phyloP scores from a whole-genome alignment of 768 basidiomycete species.

The Mycena epipterygia region DNA sequence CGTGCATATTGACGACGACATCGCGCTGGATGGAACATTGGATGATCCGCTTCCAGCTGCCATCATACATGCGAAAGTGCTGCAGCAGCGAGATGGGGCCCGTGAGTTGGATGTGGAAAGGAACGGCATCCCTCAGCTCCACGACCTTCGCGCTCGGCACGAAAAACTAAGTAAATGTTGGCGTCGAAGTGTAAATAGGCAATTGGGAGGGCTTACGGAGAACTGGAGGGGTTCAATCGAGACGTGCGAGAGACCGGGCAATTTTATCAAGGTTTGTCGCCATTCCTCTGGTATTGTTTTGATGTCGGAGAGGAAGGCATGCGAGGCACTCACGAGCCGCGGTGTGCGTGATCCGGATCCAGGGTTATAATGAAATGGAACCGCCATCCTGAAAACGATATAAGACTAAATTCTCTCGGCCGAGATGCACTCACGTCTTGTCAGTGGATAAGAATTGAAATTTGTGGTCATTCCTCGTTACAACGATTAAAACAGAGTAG shows the following conservation, averaged over 20 bases:
- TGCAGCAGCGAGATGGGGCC: neutral
- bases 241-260: neutral
- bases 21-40: slow-evolving; percentile 1
- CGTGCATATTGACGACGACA: slow-evolving; percentile 3
- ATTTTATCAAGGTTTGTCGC: neutral
- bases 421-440: neutral
- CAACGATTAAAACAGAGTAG: neutral
- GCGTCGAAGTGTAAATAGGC: no score
- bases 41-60: neutral
- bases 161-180: neutral
- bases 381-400: neutral
- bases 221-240: neutral
- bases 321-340: neutral
- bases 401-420: no score
- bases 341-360: neutral
- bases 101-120: slow-evolving; percentile 5
- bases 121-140: neutral
- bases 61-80: neutral
- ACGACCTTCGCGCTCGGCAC: neutral
- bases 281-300: neutral
- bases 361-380: slow-evolving; percentile 1
- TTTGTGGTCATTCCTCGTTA: neutral
- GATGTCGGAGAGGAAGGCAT: neutral
- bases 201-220: neutral
- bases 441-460: neutral